Evolutionary conservation across 306 rosid species (phyloP).

Genomic region (Betula pendula): DNA sequence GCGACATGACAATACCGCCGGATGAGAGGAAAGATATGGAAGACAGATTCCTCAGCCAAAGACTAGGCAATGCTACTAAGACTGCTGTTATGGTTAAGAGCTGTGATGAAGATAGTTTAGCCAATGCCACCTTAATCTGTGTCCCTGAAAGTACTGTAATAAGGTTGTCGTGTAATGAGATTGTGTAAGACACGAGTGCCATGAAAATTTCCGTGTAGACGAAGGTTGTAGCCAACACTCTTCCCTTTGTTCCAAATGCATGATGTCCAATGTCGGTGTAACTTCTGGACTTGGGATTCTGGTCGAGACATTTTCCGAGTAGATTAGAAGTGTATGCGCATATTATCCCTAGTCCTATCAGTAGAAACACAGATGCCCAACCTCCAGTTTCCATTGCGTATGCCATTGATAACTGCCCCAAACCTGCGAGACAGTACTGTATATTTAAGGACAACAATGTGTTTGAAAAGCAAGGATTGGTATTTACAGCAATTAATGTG

Average conservation of each 20-base stretch:
- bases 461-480: too few species aligned
- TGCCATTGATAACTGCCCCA: slow-evolving; percentile 78
- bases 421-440: too few species aligned
- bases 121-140: slow-evolving; percentile 33
- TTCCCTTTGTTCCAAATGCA: slow-evolving; percentile 73
- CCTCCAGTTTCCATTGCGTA: slow-evolving; percentile 72
- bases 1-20: slow-evolving; percentile 64
- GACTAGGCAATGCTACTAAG: slow-evolving; percentile 55
- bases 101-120: slow-evolving; percentile 45
- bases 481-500: too few species aligned
- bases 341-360: slow-evolving; percentile 53
- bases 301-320: slow-evolving; percentile 65
- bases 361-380: slow-evolving; percentile 48
- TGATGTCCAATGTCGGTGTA: slow-evolving; percentile 59
- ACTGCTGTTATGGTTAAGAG: slow-evolving; percentile 49
- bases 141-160: slow-evolving; percentile 39
- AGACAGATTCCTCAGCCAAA: slow-evolving; percentile 70
- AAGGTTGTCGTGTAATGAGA: slow-evolving; percentile 73
- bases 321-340: slow-evolving; percentile 51
- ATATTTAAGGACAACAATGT: too few species aligned
- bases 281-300: slow-evolving; percentile 50
- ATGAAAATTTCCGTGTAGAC: slow-evolving; percentile 67
- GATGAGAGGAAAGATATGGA: slow-evolving; percentile 66
- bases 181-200: slow-evolving; percentile 82
- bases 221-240: slow-evolving; percentile 41